phyloP scores from a whole-genome alignment of 805 yeast species.

The Candida easanensis region DNA sequence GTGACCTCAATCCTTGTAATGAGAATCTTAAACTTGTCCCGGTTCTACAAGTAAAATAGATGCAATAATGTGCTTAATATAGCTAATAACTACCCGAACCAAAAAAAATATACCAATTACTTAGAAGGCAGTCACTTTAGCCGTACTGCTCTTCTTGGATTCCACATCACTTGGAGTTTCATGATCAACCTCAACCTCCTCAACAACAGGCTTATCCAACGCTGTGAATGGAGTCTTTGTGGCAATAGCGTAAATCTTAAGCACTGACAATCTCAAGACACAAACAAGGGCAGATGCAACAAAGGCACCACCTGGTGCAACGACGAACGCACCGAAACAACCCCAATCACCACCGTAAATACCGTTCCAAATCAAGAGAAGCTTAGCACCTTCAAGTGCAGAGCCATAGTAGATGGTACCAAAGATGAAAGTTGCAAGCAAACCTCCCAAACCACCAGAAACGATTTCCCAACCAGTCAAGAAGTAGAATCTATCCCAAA shows the following conservation, averaged over 20 bases:
- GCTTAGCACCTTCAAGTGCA: constrained; percentile 74
- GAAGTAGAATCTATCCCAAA: constrained; percentile 63
- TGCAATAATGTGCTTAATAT: too few relatives aligned
- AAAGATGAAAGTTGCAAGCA: constrained; percentile 74
- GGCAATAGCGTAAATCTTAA: constrained; percentile 23
- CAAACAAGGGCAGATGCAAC: constrained; percentile 53
- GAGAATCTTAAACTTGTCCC: too few relatives aligned
- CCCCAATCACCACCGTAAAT: constrained; percentile 86
- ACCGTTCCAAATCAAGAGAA: constrained; percentile 77
- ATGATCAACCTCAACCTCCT: neutral
- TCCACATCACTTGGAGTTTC: neutral
- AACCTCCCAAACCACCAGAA: constrained; percentile 80
- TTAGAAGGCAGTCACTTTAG: too few relatives aligned
- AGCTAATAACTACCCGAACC: too few relatives aligned
- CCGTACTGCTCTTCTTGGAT: neutral
- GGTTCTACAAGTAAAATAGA: too few relatives aligned
- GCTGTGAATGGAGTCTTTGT: constrained; percentile 32
- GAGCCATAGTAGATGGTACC: constrained; percentile 76
- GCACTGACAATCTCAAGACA: constrained; percentile 40
- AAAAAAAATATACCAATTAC: too few relatives aligned
- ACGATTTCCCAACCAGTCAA: constrained; percentile 78
- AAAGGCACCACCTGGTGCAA: constrained; percentile 82
- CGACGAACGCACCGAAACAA: constrained; percentile 90
- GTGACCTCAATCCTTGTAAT: too few relatives aligned
- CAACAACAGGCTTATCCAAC: constrained; percentile 23